These are phyloP conservation scores for Osmanthus fragrans DNA, from an alignment of 257 asterid genomes.

Conservation along the genomic window DNA sequence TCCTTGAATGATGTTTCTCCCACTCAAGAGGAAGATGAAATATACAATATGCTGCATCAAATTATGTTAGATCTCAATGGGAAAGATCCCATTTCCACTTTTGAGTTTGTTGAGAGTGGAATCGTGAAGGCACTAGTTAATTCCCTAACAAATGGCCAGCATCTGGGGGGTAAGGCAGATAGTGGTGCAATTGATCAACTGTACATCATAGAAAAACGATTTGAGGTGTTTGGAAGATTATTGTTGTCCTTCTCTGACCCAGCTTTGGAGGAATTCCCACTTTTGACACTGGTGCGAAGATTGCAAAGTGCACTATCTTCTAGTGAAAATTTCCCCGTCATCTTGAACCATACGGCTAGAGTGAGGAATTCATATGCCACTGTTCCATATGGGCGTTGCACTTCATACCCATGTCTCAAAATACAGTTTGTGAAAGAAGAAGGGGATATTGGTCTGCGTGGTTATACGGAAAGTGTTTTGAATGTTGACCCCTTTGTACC, in stretches of 20 bases:
- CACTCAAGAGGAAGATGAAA: slow-evolving; percentile 55
- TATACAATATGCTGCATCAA: slow-evolving; percentile 50
- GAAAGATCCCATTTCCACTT: slow-evolving; percentile 73
- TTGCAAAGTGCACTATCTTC: slow-evolving; percentile 80
- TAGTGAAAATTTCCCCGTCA: slow-evolving; percentile 78
- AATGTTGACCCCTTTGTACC: slow-evolving; percentile 84
- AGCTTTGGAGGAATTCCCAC: slow-evolving; percentile 41
- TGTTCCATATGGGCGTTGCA: slow-evolving; percentile 71
- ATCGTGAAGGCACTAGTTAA: slow-evolving; percentile 63
- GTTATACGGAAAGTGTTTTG: slow-evolving; percentile 55
- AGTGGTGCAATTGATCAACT: slow-evolving; percentile 24
- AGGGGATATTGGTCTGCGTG: slow-evolving; percentile 51
- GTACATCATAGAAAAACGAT: slow-evolving; percentile 53
- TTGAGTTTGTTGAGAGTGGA: slow-evolving; percentile 98
- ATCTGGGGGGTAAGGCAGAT: slow-evolving; percentile 37
- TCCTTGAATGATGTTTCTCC: slow-evolving; percentile 36
- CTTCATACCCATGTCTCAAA: slow-evolving; percentile 72
- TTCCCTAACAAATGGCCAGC: slow-evolving; percentile 58
- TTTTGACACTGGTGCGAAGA: slow-evolving; percentile 48
- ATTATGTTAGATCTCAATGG: slow-evolving; percentile 70
- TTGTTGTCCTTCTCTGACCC: slow-evolving; percentile 47
- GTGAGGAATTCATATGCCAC: slow-evolving; percentile 67
- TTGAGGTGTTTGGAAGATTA: slow-evolving; percentile 68
- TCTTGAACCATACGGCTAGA: slow-evolving; percentile 48
- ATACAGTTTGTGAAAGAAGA: slow-evolving; percentile 73